A percentile compares a stretch with the other conserved stretches of the same genome.
These are phyloP conservation scores for Gossypium bickii DNA, from an alignment of 345 rosid species.

Conservation along the genomic window DNA sequence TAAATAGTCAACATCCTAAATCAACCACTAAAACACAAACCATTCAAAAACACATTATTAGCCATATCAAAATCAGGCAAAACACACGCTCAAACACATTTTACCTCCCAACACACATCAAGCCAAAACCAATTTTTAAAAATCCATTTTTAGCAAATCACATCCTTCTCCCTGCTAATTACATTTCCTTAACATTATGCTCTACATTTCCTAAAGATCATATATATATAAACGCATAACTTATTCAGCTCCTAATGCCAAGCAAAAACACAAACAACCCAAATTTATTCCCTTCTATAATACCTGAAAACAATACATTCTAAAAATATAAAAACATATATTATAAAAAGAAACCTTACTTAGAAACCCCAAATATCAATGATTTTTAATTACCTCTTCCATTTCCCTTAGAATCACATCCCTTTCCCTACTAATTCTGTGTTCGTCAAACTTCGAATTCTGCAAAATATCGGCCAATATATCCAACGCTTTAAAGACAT, in stretches of 20 bases:
- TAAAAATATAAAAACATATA: not conserved
- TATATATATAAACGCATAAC: not conserved
- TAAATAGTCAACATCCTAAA: not conserved
- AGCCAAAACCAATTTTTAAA: slow-evolving; percentile 20
- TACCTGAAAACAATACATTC: not conserved
- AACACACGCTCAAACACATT: no score
- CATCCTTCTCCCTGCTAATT: slow-evolving; percentile 55
- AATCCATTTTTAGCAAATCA: slow-evolving; percentile 50
- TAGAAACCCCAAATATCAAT: not conserved
- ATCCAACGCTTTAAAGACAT: slow-evolving; percentile 67
- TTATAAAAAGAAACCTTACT: not conserved
- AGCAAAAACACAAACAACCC: not conserved
- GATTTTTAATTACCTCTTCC: slow-evolving; percentile 55
- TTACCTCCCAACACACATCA: not conserved
- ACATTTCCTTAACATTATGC: slow-evolving; percentile 41
- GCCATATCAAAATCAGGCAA: not conserved
- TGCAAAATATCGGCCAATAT: slow-evolving; percentile 91
- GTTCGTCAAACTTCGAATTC: slow-evolving; percentile 69
- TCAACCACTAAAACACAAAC: not conserved
- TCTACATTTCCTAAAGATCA: not conserved
- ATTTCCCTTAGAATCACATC: slow-evolving; percentile 74
- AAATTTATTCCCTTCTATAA: not conserved
- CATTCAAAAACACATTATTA: not conserved
- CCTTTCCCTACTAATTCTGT: slow-evolving; percentile 60
- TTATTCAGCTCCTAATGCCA: not conserved